Percentiles rank a stretch among this genome's conserved stretches.
phyloP scores from a whole-genome alignment of 2,329 filamentous ascomycete species.

The Neonectria sp. region DNA sequence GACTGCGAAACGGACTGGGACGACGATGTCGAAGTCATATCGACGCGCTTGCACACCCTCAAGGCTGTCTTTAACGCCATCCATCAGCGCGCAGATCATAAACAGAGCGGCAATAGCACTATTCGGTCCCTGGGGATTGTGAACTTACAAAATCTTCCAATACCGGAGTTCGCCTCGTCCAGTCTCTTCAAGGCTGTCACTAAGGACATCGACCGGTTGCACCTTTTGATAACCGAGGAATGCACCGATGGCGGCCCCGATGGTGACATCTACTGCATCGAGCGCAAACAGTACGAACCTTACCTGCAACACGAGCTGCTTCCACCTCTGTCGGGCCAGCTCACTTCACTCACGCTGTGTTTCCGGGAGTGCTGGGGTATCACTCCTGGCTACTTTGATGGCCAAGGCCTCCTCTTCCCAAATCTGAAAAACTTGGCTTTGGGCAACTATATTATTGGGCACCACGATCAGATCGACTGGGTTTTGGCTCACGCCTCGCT shows the following conservation, averaged over 20 bases:
- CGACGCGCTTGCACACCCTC: not conserved
- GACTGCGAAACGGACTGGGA: not conserved
- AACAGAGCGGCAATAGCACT: not conserved
- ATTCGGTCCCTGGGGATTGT: conserved; percentile 4
- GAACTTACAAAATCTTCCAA: conserved; percentile 37
- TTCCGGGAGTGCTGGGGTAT: conserved; percentile 42
- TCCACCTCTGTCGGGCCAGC: conserved; percentile 33
- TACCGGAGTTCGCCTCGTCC: conserved; percentile 27
- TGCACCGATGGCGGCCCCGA: conserved; percentile 31
- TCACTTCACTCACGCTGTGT: conserved; percentile 39
- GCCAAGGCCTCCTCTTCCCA: conserved; percentile 39
- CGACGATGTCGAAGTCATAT: not conserved
- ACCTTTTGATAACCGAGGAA: conserved; percentile 35
- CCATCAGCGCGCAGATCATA: not conserved
- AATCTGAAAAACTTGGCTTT: conserved; percentile 39
- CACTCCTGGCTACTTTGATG: conserved; percentile 42
- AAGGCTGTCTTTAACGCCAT: conserved; percentile 10
- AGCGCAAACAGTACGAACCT: conserved; percentile 41
- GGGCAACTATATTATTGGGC: conserved; percentile 36
- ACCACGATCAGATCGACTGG: conserved; percentile 47
- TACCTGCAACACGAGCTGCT: conserved; percentile 40
- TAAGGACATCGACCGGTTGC: conserved; percentile 34
- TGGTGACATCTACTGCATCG: conserved; percentile 30
- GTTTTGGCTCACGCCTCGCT: conserved; percentile 37
- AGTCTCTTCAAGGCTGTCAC: conserved; percentile 23